Evolutionary conservation across 2,329 filamentous ascomycete species (phyloP).

Genomic region (Nigrospora oryzae): DNA sequence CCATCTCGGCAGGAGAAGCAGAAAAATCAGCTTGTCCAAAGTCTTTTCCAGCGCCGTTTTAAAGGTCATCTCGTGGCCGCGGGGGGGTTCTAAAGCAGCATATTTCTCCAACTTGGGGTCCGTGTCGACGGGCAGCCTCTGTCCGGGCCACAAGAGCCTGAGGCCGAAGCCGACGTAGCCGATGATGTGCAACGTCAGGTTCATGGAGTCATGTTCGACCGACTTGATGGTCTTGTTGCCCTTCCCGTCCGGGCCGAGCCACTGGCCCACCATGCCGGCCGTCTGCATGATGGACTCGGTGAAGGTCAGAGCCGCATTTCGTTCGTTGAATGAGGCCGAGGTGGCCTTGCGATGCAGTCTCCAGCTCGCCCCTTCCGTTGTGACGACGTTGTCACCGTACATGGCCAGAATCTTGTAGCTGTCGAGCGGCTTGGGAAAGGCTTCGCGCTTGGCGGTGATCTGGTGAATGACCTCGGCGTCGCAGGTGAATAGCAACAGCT

Average conservation of each 20-base stretch:
- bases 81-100: constrained; percentile 31
- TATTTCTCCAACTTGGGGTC: constrained; percentile 39
- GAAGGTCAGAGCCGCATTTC: constrained; percentile 62
- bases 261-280: constrained; percentile 49
- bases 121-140: constrained; percentile 34
- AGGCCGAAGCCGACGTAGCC: constrained; percentile 65
- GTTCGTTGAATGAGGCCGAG: constrained; percentile 67
- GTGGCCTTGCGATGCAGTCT: constrained; percentile 65
- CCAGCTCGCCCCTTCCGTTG: constrained; percentile 62
- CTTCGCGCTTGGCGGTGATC: constrained; percentile 56
- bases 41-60: constrained; percentile 52
- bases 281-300: constrained; percentile 55
- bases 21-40: constrained; percentile 54
- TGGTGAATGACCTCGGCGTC: constrained; percentile 59
- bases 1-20: constrained; percentile 52
- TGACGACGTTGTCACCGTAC: constrained; percentile 65
- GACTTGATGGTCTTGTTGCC: constrained; percentile 43
- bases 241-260: constrained; percentile 35
- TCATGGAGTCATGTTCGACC: constrained; percentile 58
- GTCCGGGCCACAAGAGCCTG: constrained; percentile 52
- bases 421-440: constrained; percentile 61
- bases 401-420: constrained; percentile 51
- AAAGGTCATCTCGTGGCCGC: constrained; percentile 57
- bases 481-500: constrained; percentile 45
- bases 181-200: constrained; percentile 46